These are phyloP conservation scores for Isatis tinctoria DNA, from an alignment of 345 rosid species.

Conservation along the genomic window DNA sequence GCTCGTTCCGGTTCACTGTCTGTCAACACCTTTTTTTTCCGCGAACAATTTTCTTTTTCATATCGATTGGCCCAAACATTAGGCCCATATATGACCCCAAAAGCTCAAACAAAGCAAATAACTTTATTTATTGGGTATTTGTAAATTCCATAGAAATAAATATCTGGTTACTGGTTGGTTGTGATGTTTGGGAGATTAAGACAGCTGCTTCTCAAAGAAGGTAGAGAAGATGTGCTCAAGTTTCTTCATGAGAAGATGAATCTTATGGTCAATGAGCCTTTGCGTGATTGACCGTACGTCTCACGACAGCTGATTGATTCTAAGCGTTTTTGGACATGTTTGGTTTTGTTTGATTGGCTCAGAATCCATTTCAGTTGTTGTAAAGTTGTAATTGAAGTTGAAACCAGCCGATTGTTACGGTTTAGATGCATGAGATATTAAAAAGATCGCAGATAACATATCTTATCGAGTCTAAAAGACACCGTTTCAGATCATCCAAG, in stretches of 20 bases:
- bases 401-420: neutral
- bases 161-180: too few species aligned
- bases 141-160: too few species aligned
- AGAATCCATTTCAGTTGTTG: constrained; percentile 1
- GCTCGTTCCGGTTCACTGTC: constrained; percentile 13
- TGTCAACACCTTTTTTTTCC: neutral
- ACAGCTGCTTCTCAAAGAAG: constrained; percentile 73
- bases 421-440: neutral
- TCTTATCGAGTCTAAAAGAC: too few species aligned
- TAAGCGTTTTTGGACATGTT: neutral
- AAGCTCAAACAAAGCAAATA: constrained; percentile 5
- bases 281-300: constrained; percentile 46
- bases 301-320: neutral
- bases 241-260: constrained; percentile 84
- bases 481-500: too few species aligned
- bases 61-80: neutral
- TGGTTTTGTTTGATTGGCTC: neutral
- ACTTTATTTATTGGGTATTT: neutral
- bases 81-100: neutral
- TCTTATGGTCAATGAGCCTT: constrained; percentile 67
- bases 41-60: neutral
- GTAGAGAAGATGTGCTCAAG: constrained; percentile 78
- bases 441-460: too few species aligned
- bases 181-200: constrained; percentile 71
- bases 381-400: neutral